Evolutionary conservation across 345 rosid genomes (phyloP), one percentile per base, ranked within the genome.

Genomic region (Combretum micranthum): DNA sequence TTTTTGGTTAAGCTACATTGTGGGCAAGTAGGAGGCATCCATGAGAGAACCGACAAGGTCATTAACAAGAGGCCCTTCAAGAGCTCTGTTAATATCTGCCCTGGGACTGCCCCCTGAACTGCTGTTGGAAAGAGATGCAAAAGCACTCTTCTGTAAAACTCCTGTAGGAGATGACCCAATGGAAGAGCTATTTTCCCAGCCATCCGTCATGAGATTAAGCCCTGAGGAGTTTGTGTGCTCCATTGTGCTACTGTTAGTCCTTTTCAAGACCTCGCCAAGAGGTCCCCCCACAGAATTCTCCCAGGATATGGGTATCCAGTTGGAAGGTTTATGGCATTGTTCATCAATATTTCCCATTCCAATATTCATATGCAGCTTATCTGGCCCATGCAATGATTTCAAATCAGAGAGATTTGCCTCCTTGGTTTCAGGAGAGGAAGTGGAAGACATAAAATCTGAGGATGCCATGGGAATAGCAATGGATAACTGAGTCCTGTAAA

Each of bases 41-140:
- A 59, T 50, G 15, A 65, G 57, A 16, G 76, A 58, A 47, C 73
- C 70, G 19, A 57, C 66, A 23, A 44, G 72, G 64, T 61, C 69
- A 2, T 56, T 57, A 66, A 69, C 66, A 56, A 71, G 55, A 23
- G 57, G 66, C 42, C 77, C 73, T 52, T 71, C 83, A 12, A 39
- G 60, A 3, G 51, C 42, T 69, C 62, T 79, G 53, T 59, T 64
- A 55, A 64, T 67, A 57, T 74, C 81, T 0, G 80, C 75, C 47
- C 78, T 69, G 2, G 88, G 83, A 67, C 96, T 93, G 72, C 96
- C 85, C 42, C 85, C 97, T 0, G 87, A 82, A 56, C 98, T 89
- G 69, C 90, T 85, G 64, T 86, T 89, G 2, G 99, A 89, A 55
- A 86, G 72, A 0, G 94, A 81, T 17, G 72, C 84, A 42, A 86